Base-by-base conservation (phyloP, 2,329 filamentous ascomycete species). In the Fusarium sp. region DNA sequence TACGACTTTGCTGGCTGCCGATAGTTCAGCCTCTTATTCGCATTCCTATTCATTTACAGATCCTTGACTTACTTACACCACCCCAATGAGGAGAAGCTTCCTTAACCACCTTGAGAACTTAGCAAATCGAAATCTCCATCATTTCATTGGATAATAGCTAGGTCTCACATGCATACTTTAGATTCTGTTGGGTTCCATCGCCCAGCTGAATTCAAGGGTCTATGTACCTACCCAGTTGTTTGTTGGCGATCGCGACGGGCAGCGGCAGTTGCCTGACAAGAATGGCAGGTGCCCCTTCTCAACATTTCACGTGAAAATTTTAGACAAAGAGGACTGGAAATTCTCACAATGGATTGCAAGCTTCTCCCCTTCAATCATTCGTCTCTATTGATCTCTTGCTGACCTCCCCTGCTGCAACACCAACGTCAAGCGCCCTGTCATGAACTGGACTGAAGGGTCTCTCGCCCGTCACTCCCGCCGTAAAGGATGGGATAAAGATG, bases 371-470 rank as follows among this genome's bases (percentile, higher is more conserved):
- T 57, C 24, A n/a, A 18, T 11, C 14, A 56, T 22, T 13, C 27
- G 37, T 20, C 24, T 37, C 27, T 29, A 29, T 29, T 29, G 27
- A 31, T 14, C 27, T 31, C 9, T 52, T 14, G 47, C 10, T 27
- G 27, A 31, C 27, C 34, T 56, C 20, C 5, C 27, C 34, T 56
- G 27, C 7, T 27, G 37, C 5, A 42, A 7, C 14, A 18, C 20
- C 18, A 62, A 2, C 27, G 18, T 62, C n/a, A 52, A 38, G 35
- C 50, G 20, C 22, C 34, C 29, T 34, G 73, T 35, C 47, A 86
- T 86, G 84, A 86, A 86, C 72, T 85, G 84, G 83, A 85, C 81
- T 3, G 82, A 83, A 69, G 82, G 83, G 11, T 70, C 77, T 37
- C 80, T 84, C 24, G 78, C 82, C 50, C 82, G 84, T 10, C 80